phyloP scores from a whole-genome alignment of 2,329 filamentous ascomycete genomes.

The Trichoderma breve region DNA sequence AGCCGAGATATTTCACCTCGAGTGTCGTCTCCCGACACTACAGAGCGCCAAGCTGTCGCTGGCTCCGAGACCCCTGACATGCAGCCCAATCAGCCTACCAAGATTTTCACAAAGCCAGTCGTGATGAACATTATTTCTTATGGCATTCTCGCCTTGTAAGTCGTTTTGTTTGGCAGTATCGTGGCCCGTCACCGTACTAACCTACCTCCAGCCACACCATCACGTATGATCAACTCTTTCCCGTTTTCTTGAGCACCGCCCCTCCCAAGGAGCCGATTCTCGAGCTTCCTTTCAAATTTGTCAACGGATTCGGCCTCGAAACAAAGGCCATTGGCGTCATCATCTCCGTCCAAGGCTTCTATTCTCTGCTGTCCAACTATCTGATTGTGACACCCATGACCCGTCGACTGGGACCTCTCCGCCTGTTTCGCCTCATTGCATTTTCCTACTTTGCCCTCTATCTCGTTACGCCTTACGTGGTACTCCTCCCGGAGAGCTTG shows the following conservation, averaged over 20 bases:
- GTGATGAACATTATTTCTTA: constrained; percentile 85
- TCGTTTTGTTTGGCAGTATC: background rate
- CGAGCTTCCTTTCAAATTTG: constrained; percentile 81
- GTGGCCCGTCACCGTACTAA: constrained; percentile 21
- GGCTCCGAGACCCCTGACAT: background rate
- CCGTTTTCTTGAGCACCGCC: constrained; percentile 80
- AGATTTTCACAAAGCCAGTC: constrained; percentile 80
- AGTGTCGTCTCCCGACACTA: constrained; percentile 36
- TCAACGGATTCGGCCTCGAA: constrained; percentile 78
- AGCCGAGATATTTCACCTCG: constrained; percentile 57
- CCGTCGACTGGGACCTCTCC: constrained; percentile 71
- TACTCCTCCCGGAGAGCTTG: constrained; percentile 70
- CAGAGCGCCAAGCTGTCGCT: constrained; percentile 19
- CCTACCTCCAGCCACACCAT: constrained; percentile 77
- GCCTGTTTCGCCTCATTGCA: constrained; percentile 78
- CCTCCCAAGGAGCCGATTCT: constrained; percentile 49
- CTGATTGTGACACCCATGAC: constrained; percentile 80
- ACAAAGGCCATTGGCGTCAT: constrained; percentile 85
- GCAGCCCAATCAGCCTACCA: constrained; percentile 29
- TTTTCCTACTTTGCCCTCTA: constrained; percentile 86
- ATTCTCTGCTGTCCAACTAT: constrained; percentile 84
- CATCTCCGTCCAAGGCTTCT: constrained; percentile 82
- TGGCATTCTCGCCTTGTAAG: constrained; percentile 92
- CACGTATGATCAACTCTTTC: constrained; percentile 90
- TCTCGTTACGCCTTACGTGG: constrained; percentile 81